A percentile compares a stretch with the other conserved stretches of the same genome.
Evolutionary conservation across 2,329 filamentous ascomycete species (phyloP).

Genomic region (Xylaria polymorpha): DNA sequence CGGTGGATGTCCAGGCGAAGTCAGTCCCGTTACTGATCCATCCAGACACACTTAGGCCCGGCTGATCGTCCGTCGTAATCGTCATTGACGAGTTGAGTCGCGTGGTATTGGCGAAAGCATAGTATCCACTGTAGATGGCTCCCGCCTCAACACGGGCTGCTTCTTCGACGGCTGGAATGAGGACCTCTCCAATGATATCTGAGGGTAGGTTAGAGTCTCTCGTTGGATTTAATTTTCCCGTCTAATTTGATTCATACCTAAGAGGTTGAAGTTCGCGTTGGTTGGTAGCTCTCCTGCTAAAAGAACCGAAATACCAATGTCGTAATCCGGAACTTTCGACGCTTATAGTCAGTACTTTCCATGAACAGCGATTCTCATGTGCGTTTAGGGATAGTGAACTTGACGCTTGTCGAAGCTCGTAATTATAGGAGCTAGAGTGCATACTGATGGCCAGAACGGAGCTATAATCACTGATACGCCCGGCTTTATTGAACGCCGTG

Average conservation of each 20-base stretch:
- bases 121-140: slow-evolving; percentile 46
- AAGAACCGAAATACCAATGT: slow-evolving; percentile 56
- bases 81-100: slow-evolving; percentile 49
- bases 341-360: slow-evolving; percentile 7
- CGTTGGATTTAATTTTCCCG: not conserved
- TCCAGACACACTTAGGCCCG: slow-evolving; percentile 47
- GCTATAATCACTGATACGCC: slow-evolving; percentile 55
- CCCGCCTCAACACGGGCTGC: slow-evolving; percentile 48
- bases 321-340: slow-evolving; percentile 54
- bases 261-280: slow-evolving; percentile 48
- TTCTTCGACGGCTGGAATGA: slow-evolving; percentile 49
- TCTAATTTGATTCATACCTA: slow-evolving; percentile 38
- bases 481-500: slow-evolving; percentile 55
- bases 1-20: slow-evolving; percentile 44
- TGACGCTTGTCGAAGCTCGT: not conserved
- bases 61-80: slow-evolving; percentile 47
- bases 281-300: slow-evolving; percentile 50
- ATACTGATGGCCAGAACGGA: slow-evolving; percentile 52
- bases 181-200: slow-evolving; percentile 46
- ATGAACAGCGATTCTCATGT: not conserved
- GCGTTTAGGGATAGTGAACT: not conserved
- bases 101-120: slow-evolving; percentile 38
- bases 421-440: not conserved
- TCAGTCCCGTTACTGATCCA: slow-evolving; percentile 52
- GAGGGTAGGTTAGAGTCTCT: slow-evolving; percentile 27